Evolutionary conservation across 164 flowering plant species (phyloP).

Genomic region (Warburgia ugandensis): DNA sequence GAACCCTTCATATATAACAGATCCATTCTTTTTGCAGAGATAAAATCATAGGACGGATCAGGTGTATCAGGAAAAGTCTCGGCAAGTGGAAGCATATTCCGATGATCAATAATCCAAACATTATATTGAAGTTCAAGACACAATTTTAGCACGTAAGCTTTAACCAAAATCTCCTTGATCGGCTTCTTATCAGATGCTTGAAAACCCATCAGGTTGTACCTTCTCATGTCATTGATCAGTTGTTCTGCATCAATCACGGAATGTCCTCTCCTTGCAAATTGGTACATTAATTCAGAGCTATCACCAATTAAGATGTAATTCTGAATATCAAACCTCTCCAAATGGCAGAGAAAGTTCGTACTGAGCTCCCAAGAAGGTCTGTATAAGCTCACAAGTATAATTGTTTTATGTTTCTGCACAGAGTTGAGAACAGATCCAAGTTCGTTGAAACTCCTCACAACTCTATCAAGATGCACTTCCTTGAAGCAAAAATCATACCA

Average conservation of each 20-base stretch:
- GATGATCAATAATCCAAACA: conserved; percentile 46
- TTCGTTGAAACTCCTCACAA: conserved; percentile 39
- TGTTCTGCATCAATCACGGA: conserved; percentile 50
- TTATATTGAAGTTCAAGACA: conserved; percentile 37
- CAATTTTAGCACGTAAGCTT: conserved; percentile 39
- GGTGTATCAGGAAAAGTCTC: conserved; percentile 22
- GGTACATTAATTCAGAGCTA: conserved; percentile 36
- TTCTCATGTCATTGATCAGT: conserved; percentile 26
- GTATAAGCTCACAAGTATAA: conserved; percentile 54
- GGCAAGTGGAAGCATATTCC: conserved; percentile 43
- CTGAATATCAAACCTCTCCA: conserved; percentile 56
- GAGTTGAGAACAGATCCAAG: conserved; percentile 45
- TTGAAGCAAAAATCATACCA: conserved; percentile 96
- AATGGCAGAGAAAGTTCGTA: conserved; percentile 74
- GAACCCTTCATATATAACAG: conserved; percentile 42
- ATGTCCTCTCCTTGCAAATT: conserved; percentile 83
- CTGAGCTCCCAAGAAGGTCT: conserved; percentile 23
- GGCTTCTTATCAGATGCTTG: conserved; percentile 21
- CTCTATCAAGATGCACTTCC: conserved; percentile 59
- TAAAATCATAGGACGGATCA: too few species aligned
- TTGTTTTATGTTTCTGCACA: conserved; percentile 43
- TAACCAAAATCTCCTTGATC: conserved; percentile 38
- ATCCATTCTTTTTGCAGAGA: conserved; percentile 27
- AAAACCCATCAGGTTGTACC: conserved; percentile 15
- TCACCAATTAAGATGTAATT: conserved; percentile 65